A percentile compares a stretch with the other conserved stretches of the same genome.
Conservation (phyloP, 2,329 filamentous ascomycete species). For the Aspergillus fischeri region DNA sequence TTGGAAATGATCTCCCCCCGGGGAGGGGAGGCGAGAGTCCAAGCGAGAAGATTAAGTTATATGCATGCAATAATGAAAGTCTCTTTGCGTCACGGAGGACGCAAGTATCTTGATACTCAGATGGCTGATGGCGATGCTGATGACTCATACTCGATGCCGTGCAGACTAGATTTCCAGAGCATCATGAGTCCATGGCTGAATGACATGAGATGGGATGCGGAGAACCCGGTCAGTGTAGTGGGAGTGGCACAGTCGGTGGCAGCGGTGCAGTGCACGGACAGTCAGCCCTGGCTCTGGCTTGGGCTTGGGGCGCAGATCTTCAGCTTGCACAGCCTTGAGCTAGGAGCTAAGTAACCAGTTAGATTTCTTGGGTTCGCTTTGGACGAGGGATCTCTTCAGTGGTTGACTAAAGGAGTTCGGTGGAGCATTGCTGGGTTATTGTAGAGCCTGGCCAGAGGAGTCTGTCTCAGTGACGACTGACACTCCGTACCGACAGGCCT, state of each 20-base stretch:
- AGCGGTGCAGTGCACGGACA: not conserved
- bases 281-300: not conserved
- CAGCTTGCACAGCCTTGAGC: not conserved
- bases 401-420: not conserved
- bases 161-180: not conserved
- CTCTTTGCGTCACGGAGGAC: not conserved
- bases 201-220: not conserved
- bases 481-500: too few species aligned
- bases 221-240: too few species aligned
- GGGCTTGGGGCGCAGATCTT: not conserved
- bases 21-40: not conserved
- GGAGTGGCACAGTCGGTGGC: not conserved
- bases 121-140: too few species aligned
- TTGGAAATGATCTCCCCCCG: not conserved
- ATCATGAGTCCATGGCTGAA: not conserved
- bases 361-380: not conserved
- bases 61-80: not conserved
- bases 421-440: not conserved
- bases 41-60: not conserved
- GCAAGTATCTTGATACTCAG: not conserved
- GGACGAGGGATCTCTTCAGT: not conserved
- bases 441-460: not conserved
- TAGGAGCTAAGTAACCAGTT: not conserved
- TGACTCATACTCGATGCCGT: too few species aligned
- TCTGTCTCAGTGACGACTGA: not conserved